These are phyloP conservation scores for Globisporangium acanthophoron DNA, from an alignment of 352 stramenopile species.

Conservation along the genomic window DNA sequence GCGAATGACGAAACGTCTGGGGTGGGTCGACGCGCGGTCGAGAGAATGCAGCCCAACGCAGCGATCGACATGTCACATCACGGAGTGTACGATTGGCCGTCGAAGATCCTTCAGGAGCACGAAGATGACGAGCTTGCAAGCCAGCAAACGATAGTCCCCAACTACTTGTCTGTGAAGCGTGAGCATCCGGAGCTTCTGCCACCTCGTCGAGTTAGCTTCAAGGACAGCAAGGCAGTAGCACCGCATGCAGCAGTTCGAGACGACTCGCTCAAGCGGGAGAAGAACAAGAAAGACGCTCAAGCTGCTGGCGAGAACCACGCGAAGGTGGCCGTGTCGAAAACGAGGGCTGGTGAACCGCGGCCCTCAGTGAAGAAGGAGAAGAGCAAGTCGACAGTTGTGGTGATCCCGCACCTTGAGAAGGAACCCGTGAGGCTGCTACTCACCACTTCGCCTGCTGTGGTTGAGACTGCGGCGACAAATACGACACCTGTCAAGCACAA, in stretches of 20 bases:
- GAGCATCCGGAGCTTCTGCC: neutral
- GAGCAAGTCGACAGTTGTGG: conserved; percentile 8
- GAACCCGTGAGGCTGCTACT: neutral
- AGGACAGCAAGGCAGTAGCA: neutral
- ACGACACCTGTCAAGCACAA: no score
- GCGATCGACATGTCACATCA: neutral
- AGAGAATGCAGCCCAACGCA: neutral
- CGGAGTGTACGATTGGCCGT: conserved; percentile 1
- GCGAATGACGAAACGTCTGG: conserved; percentile 1
- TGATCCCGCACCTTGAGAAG: conserved; percentile 19
- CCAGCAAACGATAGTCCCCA: neutral
- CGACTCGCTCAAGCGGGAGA: neutral
- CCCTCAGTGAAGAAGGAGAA: conserved; percentile 5
- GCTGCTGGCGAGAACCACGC: neutral
- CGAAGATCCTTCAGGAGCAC: conserved; percentile 14
- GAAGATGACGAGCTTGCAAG: conserved; percentile 10
- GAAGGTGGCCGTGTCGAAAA: neutral
- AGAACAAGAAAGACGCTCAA: neutral
- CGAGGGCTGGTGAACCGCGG: neutral
- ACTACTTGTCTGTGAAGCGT: neutral
- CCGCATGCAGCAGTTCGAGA: neutral
- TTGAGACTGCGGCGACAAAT: neutral
- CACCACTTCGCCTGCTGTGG: neutral
- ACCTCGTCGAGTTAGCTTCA: neutral
- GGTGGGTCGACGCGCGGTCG: neutral